Evolutionary conservation across 2,329 filamentous ascomycete genomes (phyloP), one percentile per base, ranked within the genome.

Genomic region (Fusarium torulosum): DNA sequence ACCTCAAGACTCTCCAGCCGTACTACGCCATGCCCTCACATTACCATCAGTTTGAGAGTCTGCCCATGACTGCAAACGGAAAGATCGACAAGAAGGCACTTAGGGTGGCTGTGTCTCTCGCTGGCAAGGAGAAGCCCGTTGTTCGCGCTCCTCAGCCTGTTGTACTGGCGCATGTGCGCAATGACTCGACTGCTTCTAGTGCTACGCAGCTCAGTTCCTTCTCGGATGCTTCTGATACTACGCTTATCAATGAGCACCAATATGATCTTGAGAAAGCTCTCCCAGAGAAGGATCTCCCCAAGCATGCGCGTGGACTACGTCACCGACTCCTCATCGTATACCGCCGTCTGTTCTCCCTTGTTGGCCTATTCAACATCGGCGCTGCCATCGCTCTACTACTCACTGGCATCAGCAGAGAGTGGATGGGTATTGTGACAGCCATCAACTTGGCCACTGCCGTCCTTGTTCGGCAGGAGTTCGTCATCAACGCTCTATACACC

Each of bases 71-170:
- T 1, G 63, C 79, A 15, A 88, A 88, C 60, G 86, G 86, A 33
- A 88, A 88, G 72, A 80, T 86, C 37, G 83, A 88, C 74, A 87
- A 86, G 77, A 76, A 75, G 14, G 74, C 78, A 4, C 78, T 88
- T 0, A 53, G 43, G 6, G 33, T 67, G 45, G 23, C 43, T 29
- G 51, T 41, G 8, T 21, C 35, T 37, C 35, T 37, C 4, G 8
- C 13, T 45, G 25, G 13, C 15, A 54, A 44, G 25, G 41, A 53
- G 8, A 8, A 37, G 35, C 3, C 35, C 3, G 17, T 37, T 19
- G 59, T 56, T n/a, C 47, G 45, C 0, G 23, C 49, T 3, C 69
- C 71, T 27, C 38, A 66, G 9, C 60, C 71, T 7, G 68, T 42
- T 31, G 43, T 62, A 14, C 2, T 70, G 9, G 44, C 41, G 3